Evolutionary conservation across 768 basidiomycete species (phyloP).

Genomic region (Pulveroboletus sp.): DNA sequence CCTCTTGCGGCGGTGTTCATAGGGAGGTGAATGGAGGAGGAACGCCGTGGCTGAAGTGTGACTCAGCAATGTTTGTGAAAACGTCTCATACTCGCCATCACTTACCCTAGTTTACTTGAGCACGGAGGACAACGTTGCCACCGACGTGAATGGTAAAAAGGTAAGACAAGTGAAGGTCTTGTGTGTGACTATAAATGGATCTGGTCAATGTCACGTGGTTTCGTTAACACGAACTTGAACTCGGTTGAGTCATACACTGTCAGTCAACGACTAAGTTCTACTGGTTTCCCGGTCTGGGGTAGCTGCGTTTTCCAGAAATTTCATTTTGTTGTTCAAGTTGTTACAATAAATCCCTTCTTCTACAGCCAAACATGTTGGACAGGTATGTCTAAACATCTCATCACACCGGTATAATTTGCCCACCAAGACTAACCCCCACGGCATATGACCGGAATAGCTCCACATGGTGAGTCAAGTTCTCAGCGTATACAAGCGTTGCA

Average conservation of each 20-base stretch:
- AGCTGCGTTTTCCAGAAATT: too few relatives aligned
- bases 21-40: neutral
- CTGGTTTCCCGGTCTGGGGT: too few relatives aligned
- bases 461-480: neutral
- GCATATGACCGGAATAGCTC: too few relatives aligned
- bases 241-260: too few relatives aligned
- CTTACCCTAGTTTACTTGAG: slow-evolving; percentile 6
- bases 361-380: too few relatives aligned
- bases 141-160: slow-evolving; percentile 12
- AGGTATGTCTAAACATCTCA: too few relatives aligned
- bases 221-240: neutral
- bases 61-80: neutral
- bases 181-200: slow-evolving; percentile 12
- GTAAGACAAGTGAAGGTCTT: neutral
- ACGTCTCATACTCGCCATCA: neutral
- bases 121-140: neutral
- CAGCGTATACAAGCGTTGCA: neutral
- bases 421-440: too few relatives aligned
- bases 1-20: slow-evolving; percentile 26
- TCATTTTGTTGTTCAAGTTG: too few relatives aligned
- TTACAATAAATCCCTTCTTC: too few relatives aligned
- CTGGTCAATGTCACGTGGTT: slow-evolving; percentile 15
- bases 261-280: too few relatives aligned
- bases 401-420: too few relatives aligned
- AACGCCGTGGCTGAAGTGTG: neutral